phyloP scores from a whole-genome alignment of 371 early-diverging fungal species.

The Mortierella sp. region DNA sequence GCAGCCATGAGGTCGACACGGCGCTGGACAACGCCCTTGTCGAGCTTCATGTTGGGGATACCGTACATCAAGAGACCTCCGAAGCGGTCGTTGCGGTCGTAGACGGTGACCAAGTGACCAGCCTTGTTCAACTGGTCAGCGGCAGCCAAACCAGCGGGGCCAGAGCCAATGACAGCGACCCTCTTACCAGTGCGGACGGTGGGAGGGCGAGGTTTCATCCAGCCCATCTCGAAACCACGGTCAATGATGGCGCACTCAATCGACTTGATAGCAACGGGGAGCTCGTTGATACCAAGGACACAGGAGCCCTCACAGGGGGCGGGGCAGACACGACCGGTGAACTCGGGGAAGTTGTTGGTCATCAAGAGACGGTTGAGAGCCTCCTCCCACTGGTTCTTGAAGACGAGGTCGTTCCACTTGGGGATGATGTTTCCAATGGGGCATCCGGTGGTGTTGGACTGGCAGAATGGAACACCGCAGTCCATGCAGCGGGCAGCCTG shows the following conservation, averaged over 20 bases:
- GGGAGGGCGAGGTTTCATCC: constrained; percentile 93
- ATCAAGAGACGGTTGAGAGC: constrained; percentile 93
- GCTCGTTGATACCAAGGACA: constrained; percentile 91
- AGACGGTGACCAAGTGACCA: constrained; percentile 94
- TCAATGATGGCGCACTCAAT: constrained; percentile 98
- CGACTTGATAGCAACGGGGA: constrained; percentile 95
- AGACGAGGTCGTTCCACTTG: constrained; percentile 98
- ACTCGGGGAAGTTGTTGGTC: constrained; percentile 99
- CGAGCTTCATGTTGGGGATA: constrained; percentile 99
- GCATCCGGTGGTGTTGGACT: constrained; percentile 93
- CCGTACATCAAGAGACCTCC: constrained; percentile 98
- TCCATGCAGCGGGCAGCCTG: constrained; percentile 98
- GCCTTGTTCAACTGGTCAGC: constrained; percentile 98
- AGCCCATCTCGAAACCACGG: constrained; percentile 94
- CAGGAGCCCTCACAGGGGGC: constrained; percentile 97
- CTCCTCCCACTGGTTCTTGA: constrained; percentile 93
- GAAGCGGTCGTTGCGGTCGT: constrained; percentile 95
- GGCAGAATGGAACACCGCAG: constrained; percentile 98
- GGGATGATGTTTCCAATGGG: constrained; percentile 98
- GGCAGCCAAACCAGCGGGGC: constrained; percentile 96
- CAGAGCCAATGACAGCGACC: constrained; percentile 94
- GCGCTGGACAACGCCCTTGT: constrained; percentile 94
- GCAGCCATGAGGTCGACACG: constrained; percentile 92
- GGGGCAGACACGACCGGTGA: constrained; percentile 94
- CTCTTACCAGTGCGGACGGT: constrained; percentile 83